phyloP scores from a whole-genome alignment of 805 yeast species.

The Candida rishiriensis region DNA sequence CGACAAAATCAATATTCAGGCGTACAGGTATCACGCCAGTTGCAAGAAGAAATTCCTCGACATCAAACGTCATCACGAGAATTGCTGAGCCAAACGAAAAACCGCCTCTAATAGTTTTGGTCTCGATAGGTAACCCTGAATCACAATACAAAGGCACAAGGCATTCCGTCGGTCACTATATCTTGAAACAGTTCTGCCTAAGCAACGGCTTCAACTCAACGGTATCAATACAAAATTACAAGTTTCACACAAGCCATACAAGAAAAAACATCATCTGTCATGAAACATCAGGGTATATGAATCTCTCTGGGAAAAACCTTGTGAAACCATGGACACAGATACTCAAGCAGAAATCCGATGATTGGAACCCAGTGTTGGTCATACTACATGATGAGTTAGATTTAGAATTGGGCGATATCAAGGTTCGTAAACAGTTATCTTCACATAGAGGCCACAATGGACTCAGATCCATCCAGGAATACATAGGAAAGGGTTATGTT shows the following conservation, averaged over 20 bases:
- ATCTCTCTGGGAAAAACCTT: slow-evolving; percentile 59
- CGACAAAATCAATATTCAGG: neutral
- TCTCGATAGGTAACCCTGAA: slow-evolving; percentile 78
- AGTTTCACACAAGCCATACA: slow-evolving; percentile 15
- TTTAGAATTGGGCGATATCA: slow-evolving; percentile 59
- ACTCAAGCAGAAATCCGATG: slow-evolving; percentile 19
- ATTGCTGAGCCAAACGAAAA: slow-evolving; percentile 11
- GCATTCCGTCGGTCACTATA: slow-evolving; percentile 73
- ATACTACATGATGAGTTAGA: slow-evolving; percentile 80
- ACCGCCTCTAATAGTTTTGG: slow-evolving; percentile 30
- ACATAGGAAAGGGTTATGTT: slow-evolving; percentile 49
- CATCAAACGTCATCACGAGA: slow-evolving; percentile 4
- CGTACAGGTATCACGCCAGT: neutral
- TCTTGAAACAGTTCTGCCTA: slow-evolving; percentile 33
- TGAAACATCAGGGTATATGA: slow-evolving; percentile 62
- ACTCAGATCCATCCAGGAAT: slow-evolving; percentile 49
- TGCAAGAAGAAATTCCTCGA: neutral
- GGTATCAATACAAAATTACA: slow-evolving; percentile 20
- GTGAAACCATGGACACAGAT: slow-evolving; percentile 43
- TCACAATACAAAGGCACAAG: slow-evolving; percentile 55
- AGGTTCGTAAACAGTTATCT: slow-evolving; percentile 54
- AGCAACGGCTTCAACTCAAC: slow-evolving; percentile 16
- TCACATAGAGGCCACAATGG: slow-evolving; percentile 87
- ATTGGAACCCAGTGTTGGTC: slow-evolving; percentile 39
- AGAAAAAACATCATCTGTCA: slow-evolving; percentile 38